Percentiles rank a stretch among this genome's conserved stretches.
Conservation (phyloP, 2,329 filamentous ascomycete genomes). For the Grosmannia clavigera region DNA sequence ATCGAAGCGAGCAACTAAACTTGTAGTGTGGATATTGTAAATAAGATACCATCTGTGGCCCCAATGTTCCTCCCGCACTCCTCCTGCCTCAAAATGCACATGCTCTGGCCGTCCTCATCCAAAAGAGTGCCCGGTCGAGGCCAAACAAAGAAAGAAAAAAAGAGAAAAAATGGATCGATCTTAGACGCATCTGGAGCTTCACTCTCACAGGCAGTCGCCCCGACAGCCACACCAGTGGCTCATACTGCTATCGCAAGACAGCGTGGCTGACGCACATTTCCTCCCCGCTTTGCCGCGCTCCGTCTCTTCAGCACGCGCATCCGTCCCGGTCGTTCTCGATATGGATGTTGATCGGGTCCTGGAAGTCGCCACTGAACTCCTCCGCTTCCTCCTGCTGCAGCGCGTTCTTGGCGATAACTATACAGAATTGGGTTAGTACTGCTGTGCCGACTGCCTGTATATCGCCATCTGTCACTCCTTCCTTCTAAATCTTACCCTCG, state of each 20-base stretch:
- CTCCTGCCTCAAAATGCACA: neutral
- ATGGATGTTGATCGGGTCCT: slow-evolving; percentile 96
- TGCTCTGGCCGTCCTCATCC: neutral
- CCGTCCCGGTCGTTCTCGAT: slow-evolving; percentile 88
- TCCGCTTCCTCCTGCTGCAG: slow-evolving; percentile 94
- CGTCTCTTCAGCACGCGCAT: slow-evolving; percentile 65
- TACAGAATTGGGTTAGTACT: slow-evolving; percentile 1
- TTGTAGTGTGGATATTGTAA: slow-evolving; percentile 3
- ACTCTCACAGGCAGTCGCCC: neutral
- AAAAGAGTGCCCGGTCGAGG: neutral
- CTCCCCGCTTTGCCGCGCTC: neutral
- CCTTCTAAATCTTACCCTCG: slow-evolving; percentile 37
- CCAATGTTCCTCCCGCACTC: neutral
- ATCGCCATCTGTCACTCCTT: neutral
- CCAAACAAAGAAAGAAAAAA: neutral
- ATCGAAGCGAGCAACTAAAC: neutral
- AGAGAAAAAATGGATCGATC: neutral
- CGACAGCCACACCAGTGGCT: neutral
- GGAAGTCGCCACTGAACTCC: slow-evolving; percentile 94
- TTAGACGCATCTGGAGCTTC: neutral
- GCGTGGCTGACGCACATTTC: neutral
- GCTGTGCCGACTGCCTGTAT: neutral
- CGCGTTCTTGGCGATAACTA: slow-evolving; percentile 92
- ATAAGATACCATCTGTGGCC: neutral
- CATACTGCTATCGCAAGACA: neutral